Conservation (phyloP, 2,329 filamentous ascomycete genomes). For the Diaporthe sp. region DNA sequence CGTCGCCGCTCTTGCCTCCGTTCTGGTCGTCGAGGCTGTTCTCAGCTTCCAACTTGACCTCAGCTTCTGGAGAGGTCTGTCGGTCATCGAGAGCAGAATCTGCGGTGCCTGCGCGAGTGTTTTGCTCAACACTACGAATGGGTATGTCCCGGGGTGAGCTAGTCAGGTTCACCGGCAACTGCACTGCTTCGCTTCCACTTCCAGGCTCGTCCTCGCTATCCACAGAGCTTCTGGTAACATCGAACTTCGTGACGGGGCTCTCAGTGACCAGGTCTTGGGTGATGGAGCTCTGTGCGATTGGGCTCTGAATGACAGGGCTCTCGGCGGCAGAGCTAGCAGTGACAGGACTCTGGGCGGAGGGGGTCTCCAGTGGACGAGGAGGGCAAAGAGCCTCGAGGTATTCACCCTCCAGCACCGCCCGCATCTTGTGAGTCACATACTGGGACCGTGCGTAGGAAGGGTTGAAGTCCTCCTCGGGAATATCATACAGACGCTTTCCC, state of each 20-base stretch:
- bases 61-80: background rate
- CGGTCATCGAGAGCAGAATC: background rate
- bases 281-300: background rate
- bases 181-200: background rate
- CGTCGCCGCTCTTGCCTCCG: background rate
- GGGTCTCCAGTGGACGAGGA: background rate
- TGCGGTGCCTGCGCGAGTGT: too few relatives aligned
- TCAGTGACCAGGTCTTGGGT: background rate
- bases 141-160: too few relatives aligned
- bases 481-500: slow-evolving; percentile 11
- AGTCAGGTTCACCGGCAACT: background rate
- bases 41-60: background rate
- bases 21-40: background rate
- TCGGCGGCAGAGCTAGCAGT: background rate
- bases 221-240: background rate
- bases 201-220: background rate
- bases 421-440: background rate
- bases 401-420: slow-evolving; percentile 12
- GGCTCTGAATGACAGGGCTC: background rate
- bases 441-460: slow-evolving; percentile 4
- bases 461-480: slow-evolving; percentile 19
- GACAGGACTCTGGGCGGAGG: background rate
- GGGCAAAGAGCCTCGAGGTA: slow-evolving; percentile 6
- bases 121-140: background rate
- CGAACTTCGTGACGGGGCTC: background rate